Conservation (phyloP, 2,329 filamentous ascomycete species). For the Colletotrichum theobromicola region DNA sequence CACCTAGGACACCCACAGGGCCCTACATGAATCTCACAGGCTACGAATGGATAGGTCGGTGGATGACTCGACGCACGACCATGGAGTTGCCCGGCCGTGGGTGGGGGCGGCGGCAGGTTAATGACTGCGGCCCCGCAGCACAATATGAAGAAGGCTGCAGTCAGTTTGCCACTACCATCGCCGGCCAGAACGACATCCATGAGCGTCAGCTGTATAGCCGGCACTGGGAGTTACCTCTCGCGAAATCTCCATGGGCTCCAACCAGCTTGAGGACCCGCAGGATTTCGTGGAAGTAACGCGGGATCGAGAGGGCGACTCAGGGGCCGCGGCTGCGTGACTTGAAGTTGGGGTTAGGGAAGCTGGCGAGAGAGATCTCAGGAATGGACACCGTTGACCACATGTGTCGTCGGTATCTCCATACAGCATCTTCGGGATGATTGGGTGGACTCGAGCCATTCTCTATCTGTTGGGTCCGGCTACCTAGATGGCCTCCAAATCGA, state of each 20-base stretch:
- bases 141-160: background rate
- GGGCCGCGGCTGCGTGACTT: background rate
- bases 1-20: too few relatives aligned
- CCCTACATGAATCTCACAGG: too few relatives aligned
- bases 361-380: background rate
- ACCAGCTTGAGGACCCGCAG: background rate
- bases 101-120: background rate
- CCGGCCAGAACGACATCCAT: background rate
- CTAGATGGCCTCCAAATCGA: background rate
- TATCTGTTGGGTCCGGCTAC: background rate
- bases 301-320: background rate
- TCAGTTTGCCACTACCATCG: background rate
- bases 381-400: background rate
- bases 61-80: background rate
- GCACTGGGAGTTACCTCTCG: background rate
- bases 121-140: too few relatives aligned
- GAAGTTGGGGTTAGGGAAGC: background rate
- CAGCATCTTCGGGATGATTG: background rate
- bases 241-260: background rate
- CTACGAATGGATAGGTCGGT: too few relatives aligned
- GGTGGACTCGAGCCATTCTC: background rate
- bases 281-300: background rate
- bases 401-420: background rate
- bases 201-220: background rate
- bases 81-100: background rate